Evolutionary conservation across 768 basidiomycete genomes (phyloP), one percentile per base, ranked within the genome.

Genomic region (Tulasnella sp.): DNA sequence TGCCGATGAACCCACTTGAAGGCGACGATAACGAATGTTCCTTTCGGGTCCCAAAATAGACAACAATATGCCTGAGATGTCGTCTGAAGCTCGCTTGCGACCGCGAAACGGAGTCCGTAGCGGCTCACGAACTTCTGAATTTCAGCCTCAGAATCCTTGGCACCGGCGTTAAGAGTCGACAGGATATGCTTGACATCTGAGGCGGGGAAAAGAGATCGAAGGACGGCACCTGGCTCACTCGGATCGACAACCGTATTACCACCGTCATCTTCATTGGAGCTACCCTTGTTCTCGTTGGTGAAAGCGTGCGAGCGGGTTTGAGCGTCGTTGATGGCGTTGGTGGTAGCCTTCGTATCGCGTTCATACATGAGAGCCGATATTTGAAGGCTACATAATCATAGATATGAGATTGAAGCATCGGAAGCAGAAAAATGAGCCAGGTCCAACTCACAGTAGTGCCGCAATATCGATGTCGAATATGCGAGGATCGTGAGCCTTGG

Each of bases 1-100:
- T 21, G 30, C 32, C 8, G 3, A 43, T 11, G 9, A 26, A 51
- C 62, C 41, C 34, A 59, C 58, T 63, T 65, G 55, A 63, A 63
- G 5, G 64, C 64, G 3, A 65, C 58, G 23, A 63, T 50, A 15
- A 65, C 52, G 62, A 62, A 65, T 15, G n/a, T 63, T 2, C 55
- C 52, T 21, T 1, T 56, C 1, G 61, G 50, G 19, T 61, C 60
- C 62, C 62, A 63, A 30, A 63, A 63, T 17, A 63, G 17, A n/a
- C 43, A 64, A 2, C 19, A 26, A 32, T 41, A 63, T n/a, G 61
- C 60, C 21, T 63, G 47, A 45, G 62, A 43, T n/a, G 32, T 32
- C n/a, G 15, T 53, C 23, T 24, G 45, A 3, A 63, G 43, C 51
- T 63, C 61, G 10, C 61, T 62, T 26, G 50, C 26, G 10, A 48